Evolutionary conservation across 768 basidiomycete genomes (phyloP), one percentile per base, ranked within the genome.

Genomic region (Boletus huronensis): DNA sequence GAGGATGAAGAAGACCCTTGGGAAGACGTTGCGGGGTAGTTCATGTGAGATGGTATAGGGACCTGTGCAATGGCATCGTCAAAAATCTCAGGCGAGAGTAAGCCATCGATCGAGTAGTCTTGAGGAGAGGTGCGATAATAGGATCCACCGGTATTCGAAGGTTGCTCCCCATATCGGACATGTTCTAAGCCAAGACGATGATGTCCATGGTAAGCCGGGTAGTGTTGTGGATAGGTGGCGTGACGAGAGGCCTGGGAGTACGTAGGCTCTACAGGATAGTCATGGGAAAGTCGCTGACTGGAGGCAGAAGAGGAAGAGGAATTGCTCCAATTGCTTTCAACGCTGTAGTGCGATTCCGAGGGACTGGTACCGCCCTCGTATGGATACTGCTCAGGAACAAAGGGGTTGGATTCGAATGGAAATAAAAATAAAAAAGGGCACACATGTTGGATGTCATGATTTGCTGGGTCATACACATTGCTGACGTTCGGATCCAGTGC

Each of bases 271-370:
- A 52, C 26, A 13, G 45, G 44, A 43, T 58, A 60, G 2, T 55
- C 46, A 5, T 57, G 53, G 13, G 48, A n/a, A 45, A 55, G 21
- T 19, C 42, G 64, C 14, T 54, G 60, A 10, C 63, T 60, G 11
- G 65, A 58, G 2, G 58, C 35, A 4, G 70, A 65, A 1, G 64
- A 64, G 0, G 68, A 61, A 5, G 68, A 64, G 0, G 63, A 58
- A 14, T 55, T 49, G 36, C 70, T 70, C 66, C 70, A 68, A 38
- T 52, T 62, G 34, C 67, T 67, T 3, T 68, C 64, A 3, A 47
- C 19, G 23, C 66, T 70, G 35, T 60, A 51, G 14, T 63, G 61
- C 0, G 69, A 65, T 0, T 62, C 66, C 0, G 59, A 56, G 16
- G 70, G 70, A 45, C 66, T 69, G 7, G 55, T 57, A 13, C 55